Conservation (phyloP, 495 filamentous ascomycete species). For the Pseudomonodictys pantanalensis region DNA sequence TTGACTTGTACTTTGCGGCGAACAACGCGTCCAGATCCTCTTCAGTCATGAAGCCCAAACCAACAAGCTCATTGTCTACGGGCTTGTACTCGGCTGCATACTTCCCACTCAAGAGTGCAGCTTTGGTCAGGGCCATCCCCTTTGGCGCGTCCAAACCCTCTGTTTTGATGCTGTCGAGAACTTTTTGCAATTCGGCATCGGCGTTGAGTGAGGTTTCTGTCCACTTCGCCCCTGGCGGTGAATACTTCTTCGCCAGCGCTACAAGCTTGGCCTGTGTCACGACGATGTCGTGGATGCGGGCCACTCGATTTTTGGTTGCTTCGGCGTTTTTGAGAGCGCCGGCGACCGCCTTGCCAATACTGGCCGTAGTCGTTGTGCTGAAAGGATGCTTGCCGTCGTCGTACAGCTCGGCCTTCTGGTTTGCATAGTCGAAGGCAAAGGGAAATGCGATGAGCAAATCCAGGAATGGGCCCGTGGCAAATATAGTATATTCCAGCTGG, state of each 20-base stretch:
- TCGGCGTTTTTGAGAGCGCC: slow-evolving; percentile 40
- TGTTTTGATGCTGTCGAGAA: not conserved
- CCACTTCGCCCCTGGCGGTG: not conserved
- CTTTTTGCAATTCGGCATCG: not conserved
- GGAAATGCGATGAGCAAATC: not conserved
- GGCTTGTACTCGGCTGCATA: not conserved
- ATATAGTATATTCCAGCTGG: slow-evolving; percentile 47
- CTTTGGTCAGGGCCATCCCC: not conserved
- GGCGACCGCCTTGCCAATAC: slow-evolving; percentile 43
- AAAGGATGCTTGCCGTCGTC: slow-evolving; percentile 43
- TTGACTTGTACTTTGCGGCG: not conserved
- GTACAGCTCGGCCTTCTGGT: slow-evolving; percentile 45
- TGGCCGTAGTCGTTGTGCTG: slow-evolving; percentile 42
- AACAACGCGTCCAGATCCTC: not conserved
- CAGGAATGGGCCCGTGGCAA: slow-evolving; percentile 47
- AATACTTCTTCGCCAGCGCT: slow-evolving; percentile 39
- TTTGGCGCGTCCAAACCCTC: not conserved
- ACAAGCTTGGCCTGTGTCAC: slow-evolving; percentile 49
- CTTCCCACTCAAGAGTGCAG: not conserved
- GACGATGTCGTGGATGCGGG: slow-evolving; percentile 46
- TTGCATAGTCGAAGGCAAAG: not conserved
- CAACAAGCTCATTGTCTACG: not conserved
- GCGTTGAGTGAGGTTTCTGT: not conserved
- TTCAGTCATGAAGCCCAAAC: not conserved
- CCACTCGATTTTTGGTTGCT: slow-evolving; percentile 45